A percentile compares a stretch with the other conserved stretches of the same genome.
Evolutionary conservation across 2,329 filamentous ascomycete species (phyloP).

Genomic region (Fusarium chuoi): DNA sequence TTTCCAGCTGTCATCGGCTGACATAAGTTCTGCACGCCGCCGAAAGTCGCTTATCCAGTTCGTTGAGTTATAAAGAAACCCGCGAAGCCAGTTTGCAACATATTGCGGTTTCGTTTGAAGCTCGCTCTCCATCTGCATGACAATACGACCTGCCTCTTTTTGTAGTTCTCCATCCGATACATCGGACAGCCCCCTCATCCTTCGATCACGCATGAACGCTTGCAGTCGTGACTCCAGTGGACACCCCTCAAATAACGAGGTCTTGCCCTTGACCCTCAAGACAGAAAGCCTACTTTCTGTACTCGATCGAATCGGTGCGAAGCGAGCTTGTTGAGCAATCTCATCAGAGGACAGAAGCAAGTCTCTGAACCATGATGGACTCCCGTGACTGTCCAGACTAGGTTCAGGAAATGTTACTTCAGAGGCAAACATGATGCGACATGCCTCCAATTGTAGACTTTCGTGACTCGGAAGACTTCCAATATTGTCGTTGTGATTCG

Average conservation of each 20-base stretch:
- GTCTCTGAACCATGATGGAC: constrained; percentile 26
- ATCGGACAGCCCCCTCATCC: neutral
- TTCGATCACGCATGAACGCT: neutral
- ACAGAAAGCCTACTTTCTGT: constrained; percentile 22
- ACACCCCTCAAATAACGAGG: constrained; percentile 26
- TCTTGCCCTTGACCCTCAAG: constrained; percentile 28
- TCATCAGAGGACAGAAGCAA: constrained; percentile 18
- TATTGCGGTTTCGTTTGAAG: constrained; percentile 22
- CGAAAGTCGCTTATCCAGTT: constrained; percentile 21
- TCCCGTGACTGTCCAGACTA: constrained; percentile 1
- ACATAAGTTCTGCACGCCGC: neutral
- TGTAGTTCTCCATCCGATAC: constrained; percentile 13
- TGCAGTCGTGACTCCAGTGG: constrained; percentile 24
- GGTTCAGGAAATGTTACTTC: constrained; percentile 25
- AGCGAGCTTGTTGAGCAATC: constrained; percentile 20
- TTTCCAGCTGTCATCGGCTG: neutral
- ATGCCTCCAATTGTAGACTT: constrained; percentile 27
- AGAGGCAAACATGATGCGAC: constrained; percentile 35
- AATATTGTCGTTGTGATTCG: constrained; percentile 21
- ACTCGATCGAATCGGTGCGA: constrained; percentile 21
- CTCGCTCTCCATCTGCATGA: constrained; percentile 27
- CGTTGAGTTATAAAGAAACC: constrained; percentile 8
- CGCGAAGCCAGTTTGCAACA: constrained; percentile 30
- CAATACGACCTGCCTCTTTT: constrained; percentile 19
- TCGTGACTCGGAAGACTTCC: constrained; percentile 23